Conservation (phyloP, 2,329 filamentous ascomycete genomes). For the Sarocladium kiliense region DNA sequence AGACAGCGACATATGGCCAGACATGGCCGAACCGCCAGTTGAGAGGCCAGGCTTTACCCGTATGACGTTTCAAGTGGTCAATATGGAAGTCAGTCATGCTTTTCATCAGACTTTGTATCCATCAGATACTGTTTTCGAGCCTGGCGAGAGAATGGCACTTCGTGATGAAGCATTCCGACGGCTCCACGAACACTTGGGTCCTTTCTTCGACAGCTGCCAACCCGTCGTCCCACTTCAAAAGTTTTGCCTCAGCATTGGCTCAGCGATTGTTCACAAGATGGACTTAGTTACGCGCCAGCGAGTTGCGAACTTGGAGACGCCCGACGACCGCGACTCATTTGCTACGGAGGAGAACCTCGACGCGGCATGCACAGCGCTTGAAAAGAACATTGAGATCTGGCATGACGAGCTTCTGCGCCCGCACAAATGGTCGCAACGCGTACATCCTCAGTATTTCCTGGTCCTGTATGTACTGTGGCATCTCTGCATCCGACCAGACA, state of each 20-base stretch:
- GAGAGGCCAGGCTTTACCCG: constrained; percentile 50
- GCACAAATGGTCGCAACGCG: constrained; percentile 1
- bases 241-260: background rate
- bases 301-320: constrained; percentile 1
- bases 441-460: constrained; percentile 7
- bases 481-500: constrained; percentile 3
- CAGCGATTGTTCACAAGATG: constrained; percentile 5
- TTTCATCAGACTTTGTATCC: background rate
- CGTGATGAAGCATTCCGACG: background rate
- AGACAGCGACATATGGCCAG: constrained; percentile 31
- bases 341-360: constrained; percentile 6
- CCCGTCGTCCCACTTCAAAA: constrained; percentile 2
- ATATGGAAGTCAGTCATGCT: constrained; percentile 13
- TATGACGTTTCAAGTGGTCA: constrained; percentile 34
- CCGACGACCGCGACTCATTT: constrained; percentile 4
- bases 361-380: background rate
- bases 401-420: constrained; percentile 1
- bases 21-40: constrained; percentile 34
- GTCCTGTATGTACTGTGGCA: constrained; percentile 5
- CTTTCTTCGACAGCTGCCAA: background rate
- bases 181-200: background rate
- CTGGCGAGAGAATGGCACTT: constrained; percentile 2
- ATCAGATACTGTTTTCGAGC: background rate
- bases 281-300: constrained; percentile 1
- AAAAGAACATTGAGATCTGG: constrained; percentile 6